Base-by-base conservation (phyloP, 1,139 yeast genomes). In the Yamadazyma triangularis region DNA sequence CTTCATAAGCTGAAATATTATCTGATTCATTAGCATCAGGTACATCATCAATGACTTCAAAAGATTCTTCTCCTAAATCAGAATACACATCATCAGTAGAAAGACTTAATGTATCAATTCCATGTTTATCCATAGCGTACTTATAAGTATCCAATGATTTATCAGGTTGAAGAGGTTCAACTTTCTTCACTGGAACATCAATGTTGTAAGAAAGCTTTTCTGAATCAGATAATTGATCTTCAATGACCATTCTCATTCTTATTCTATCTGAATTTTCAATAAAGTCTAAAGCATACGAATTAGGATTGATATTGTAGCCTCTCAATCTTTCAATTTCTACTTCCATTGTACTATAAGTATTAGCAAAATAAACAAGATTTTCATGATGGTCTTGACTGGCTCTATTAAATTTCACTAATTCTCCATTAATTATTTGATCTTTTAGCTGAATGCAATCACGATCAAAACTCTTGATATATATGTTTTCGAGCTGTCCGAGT, bases 251-350 rank as follows among this genome's bases (percentile, higher is more conserved):
- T 35, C 81, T 56, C 35, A 64, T 74, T 36, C 88, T 58, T 73
- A 77, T 80, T 37, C 91, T 57, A 44, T 79, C 77, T 19, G 66
- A 60, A 27, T 84, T 82, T 50, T 85, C 94, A 33, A 79, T 77
- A 26, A 70, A 70, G 45, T 82, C 91, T 15, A 84, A 51, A 2
- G 64, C 53, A 65, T 77, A 79, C 18, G 21, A 28, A 7, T 19
- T 15, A 12, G 8, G 6, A 10, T 10, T 24, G n/a, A n/a, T n/a
- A 24, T 18, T 33, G 2, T 41, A 42, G 10, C 48, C 48, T 13
- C 36, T 28, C n/a, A 67, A 48, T 31, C 78, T 52, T 4, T 51
- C 49, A 4, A 62, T 55, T 35, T 73, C 79, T 12, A 57, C 45
- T 35, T 70, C 70, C 34, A 76, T 44, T 7, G 62, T 49, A 32